Conservation (phyloP, 495 filamentous ascomycete species). For the Penicillium longicatenatum region DNA sequence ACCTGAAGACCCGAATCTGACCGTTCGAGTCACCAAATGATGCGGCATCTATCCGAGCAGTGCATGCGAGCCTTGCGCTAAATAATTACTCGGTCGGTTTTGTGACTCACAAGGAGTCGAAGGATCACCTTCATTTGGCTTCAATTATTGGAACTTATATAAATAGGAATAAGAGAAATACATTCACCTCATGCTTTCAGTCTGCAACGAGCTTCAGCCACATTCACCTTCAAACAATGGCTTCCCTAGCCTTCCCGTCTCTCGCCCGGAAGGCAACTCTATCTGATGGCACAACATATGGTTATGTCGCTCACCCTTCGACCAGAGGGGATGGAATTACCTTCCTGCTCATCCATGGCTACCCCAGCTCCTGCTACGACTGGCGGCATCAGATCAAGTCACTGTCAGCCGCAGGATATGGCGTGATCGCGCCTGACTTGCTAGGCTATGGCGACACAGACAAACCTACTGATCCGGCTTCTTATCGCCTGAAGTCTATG, state of each 20-base stretch:
- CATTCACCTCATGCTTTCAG: neutral
- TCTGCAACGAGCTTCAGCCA: neutral
- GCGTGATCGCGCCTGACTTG: slow-evolving; percentile 49
- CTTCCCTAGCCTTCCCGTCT: neutral
- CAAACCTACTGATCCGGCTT: slow-evolving; percentile 31
- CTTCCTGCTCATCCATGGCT: slow-evolving; percentile 48
- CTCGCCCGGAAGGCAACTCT: slow-evolving; percentile 15
- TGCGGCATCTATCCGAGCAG: too few relatives aligned
- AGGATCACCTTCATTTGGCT: too few relatives aligned
- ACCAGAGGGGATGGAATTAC: slow-evolving; percentile 27
- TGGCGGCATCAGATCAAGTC: slow-evolving; percentile 45
- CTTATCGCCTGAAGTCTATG: slow-evolving; percentile 31
- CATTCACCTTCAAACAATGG: neutral
- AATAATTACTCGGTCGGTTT: too few relatives aligned
- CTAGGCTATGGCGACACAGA: slow-evolving; percentile 52
- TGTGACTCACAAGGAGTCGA: too few relatives aligned
- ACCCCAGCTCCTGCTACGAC: slow-evolving; percentile 43
- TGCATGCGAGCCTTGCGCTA: too few relatives aligned
- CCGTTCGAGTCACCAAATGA: too few relatives aligned
- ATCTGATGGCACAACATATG: slow-evolving; percentile 33
- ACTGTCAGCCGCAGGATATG: slow-evolving; percentile 40
- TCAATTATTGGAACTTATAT: too few relatives aligned
- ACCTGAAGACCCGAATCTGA: too few relatives aligned
- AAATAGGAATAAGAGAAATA: neutral
- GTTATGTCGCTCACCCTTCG: slow-evolving; percentile 32